Percentiles rank a stretch among this genome's conserved stretches.
Conservation (phyloP, 2,329 filamentous ascomycete genomes). For the Laburnicola sp. region DNA sequence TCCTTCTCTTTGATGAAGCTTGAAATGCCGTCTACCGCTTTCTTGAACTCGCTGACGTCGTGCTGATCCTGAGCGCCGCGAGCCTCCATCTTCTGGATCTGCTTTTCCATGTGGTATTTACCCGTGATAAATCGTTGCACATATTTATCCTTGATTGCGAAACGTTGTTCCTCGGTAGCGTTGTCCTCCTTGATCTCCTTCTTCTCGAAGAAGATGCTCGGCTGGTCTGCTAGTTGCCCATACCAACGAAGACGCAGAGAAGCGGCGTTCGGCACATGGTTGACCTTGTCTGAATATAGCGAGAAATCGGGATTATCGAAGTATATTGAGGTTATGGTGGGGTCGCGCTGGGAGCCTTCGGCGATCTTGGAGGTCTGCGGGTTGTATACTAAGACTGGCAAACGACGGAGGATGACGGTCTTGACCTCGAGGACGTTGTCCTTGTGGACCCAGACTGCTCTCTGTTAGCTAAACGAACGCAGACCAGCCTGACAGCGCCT, state of each 20-base stretch:
- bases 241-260: slow-evolving; percentile 92
- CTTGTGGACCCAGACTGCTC: slow-evolving; percentile 84
- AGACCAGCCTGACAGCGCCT: slow-evolving; percentile 40
- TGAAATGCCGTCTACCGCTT: slow-evolving; percentile 76
- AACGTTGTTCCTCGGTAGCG: slow-evolving; percentile 75
- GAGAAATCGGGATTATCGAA: slow-evolving; percentile 88
- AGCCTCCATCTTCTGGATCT: slow-evolving; percentile 78
- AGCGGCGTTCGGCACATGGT: slow-evolving; percentile 71
- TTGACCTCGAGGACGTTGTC: slow-evolving; percentile 98
- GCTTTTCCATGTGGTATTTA: slow-evolving; percentile 91
- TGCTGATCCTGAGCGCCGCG: slow-evolving; percentile 69
- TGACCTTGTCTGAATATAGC: slow-evolving; percentile 84
- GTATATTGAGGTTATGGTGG: slow-evolving; percentile 92
- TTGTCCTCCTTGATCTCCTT: slow-evolving; percentile 80
- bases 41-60: slow-evolving; percentile 69
- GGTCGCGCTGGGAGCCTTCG: slow-evolving; percentile 76
- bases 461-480: slow-evolving; percentile 34
- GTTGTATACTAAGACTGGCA: slow-evolving; percentile 92
- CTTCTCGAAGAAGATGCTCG: slow-evolving; percentile 84
- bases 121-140: slow-evolving; percentile 83
- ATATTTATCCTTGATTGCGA: slow-evolving; percentile 93
- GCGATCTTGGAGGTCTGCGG: slow-evolving; percentile 80
- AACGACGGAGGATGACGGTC: slow-evolving; percentile 86
- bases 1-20: slow-evolving; percentile 75
- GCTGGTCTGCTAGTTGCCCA: slow-evolving; percentile 75